phyloP scores from a whole-genome alignment of 1,284 basidiomycete species.

The Porodaedalea pini region DNA sequence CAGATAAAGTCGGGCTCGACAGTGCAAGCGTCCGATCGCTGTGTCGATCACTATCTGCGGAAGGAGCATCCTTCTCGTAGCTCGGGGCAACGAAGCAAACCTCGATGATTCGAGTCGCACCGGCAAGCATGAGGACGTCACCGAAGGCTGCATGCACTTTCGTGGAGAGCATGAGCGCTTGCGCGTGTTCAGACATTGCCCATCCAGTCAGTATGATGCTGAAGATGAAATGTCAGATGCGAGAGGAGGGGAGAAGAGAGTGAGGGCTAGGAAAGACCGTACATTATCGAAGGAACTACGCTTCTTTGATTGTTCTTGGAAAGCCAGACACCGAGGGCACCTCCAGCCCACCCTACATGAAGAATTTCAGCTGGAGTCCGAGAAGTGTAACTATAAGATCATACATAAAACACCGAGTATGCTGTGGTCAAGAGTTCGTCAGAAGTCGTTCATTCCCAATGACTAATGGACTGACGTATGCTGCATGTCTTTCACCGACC shows the following conservation, averaged over 20 bases:
- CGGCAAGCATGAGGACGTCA: conserved; percentile 82
- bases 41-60: conserved; percentile 42
- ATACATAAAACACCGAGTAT: conserved; percentile 61
- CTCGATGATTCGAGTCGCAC: conserved; percentile 79
- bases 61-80: conserved; percentile 28
- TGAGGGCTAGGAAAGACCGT: conserved; percentile 25
- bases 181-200: conserved; percentile 91
- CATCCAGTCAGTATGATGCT: conserved; percentile 90
- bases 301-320: conserved; percentile 79
- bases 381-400: conserved; percentile 21
- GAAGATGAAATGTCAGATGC: background rate
- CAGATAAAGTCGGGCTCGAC: conserved; percentile 21
- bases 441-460: background rate
- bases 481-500: conserved; percentile 94
- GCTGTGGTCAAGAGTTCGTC: conserved; percentile 25
- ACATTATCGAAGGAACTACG: conserved; percentile 84
- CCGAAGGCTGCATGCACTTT: conserved; percentile 86
- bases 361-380: conserved; percentile 12
- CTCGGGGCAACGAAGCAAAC: conserved; percentile 71
- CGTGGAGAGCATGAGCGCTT: conserved; percentile 81
- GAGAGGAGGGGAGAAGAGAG: background rate
- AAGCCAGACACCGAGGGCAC: conserved; percentile 83
- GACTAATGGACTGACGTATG: conserved; percentile 66
- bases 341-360: conserved; percentile 84
- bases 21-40: conserved; percentile 63